Evolutionary conservation across 331 rosid genomes (phyloP), one percentile per base, ranked within the genome.

Genomic region (Quercus tomentella): DNA sequence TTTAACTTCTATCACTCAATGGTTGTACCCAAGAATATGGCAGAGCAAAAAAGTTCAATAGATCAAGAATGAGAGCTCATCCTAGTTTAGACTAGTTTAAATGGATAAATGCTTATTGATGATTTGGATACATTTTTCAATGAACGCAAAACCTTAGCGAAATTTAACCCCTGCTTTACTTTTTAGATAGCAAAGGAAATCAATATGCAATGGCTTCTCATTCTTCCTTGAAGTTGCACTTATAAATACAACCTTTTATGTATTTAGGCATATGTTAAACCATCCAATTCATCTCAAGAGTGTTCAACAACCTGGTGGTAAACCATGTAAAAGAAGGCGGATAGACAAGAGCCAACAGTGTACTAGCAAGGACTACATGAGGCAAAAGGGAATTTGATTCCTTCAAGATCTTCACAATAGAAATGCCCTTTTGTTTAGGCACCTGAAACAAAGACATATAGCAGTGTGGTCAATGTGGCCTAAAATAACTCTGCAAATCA

Each of bases 291-390:
- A 73, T 76, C 74, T 63, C 20, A 72, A 77, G 65, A 77, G 77
- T 63, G 62, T 65, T 76, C 49, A 76, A 84, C 61, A 65, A 95
- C 99, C 99, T 91, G 89, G 79, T 91, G 72, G 99, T 95, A 82
- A 95, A 95, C 99, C 99, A 95, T 4, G 97, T 84, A 82, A 95
- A 92, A 60, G 99, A 95, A 71, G 92, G 96, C 15, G 99, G 97
- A 82, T 79, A 95, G 82, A 84, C 25, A 61, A 95, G 88, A 88
- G 99, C 97, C 79, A 92, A 80, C 67, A 95, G 80, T 43, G 92
- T 89, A 80, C 94, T 95, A 55, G 93, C 94, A 78, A 95, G 76
- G 51, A 92, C 90, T 56, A 87, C 94, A 37, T 89, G 94, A 70
- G 99, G 99, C 82, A 95, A 89, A 82, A 87, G 79, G 20, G 97